Evolutionary conservation across 2,329 filamentous ascomycete genomes (phyloP).

Genomic region (Fusarium burgessii): DNA sequence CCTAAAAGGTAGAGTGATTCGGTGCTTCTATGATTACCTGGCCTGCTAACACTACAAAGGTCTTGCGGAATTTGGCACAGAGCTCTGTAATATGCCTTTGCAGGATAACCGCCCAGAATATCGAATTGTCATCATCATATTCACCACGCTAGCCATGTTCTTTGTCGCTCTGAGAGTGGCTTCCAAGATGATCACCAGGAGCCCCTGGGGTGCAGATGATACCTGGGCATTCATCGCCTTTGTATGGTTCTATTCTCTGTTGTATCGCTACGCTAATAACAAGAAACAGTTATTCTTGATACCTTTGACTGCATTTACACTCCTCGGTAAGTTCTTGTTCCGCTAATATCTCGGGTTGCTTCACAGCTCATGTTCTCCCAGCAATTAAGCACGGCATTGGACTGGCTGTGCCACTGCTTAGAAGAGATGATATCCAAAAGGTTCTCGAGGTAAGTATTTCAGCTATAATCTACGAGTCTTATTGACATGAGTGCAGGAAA

Average conservation of each 20-base stretch:
- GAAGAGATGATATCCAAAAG: background rate
- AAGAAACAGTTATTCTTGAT: background rate
- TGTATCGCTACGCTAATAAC: background rate
- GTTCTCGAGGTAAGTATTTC: background rate
- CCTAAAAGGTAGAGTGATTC: background rate
- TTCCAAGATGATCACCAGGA: background rate
- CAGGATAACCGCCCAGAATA: background rate
- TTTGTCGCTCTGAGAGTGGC: background rate
- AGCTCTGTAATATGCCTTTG: background rate
- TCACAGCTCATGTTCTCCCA: background rate
- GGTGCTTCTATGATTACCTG: rapidly evolving
- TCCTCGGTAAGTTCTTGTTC: background rate
- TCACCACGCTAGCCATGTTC: background rate
- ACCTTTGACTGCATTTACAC: background rate
- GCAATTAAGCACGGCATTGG: background rate
- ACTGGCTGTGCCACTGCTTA: background rate
- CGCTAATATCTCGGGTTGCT: rapidly evolving
- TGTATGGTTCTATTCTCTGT: background rate
- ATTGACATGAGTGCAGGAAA: background rate
- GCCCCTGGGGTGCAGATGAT: conserved; percentile 1
- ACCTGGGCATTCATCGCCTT: background rate
- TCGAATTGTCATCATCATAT: background rate
- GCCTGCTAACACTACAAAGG: background rate
- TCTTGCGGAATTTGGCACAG: background rate
- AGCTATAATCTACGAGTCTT: rapidly evolving